Evolutionary conservation across 345 rosid genomes (phyloP), one percentile per base, ranked within the genome.

Genomic region (Hibiscus trionum): DNA sequence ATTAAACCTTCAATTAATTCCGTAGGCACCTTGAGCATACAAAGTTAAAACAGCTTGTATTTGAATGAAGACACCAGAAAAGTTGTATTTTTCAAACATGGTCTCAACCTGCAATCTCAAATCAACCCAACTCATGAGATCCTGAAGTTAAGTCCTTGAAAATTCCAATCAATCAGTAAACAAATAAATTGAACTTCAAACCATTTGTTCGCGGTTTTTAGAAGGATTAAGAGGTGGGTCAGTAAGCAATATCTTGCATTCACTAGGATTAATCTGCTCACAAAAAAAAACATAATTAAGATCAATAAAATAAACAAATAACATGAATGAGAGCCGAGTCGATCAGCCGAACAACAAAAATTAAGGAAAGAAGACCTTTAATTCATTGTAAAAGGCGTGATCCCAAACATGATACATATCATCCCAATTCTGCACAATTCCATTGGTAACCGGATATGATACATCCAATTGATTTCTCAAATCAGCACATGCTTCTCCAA

Each of bases 401-500:
- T 91, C 89, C 97, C 98, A 94, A 19, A 94, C 96, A 68, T 94
- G 95, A 52, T 88, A 90, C 98, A 94, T 91, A 77, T 94, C 97
- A 60, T 94, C 97, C 98, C 98, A 91, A 76, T 90, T 90, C 82
- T 94, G 97, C 69, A 94, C 87, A 26, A 91, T 94, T 61, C 98
- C 98, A 66, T 94, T 94, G 80, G 86, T 87, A n/a, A 94, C 98
- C n/a, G 98, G 97, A 86, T 94, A 94, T 3, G 90, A 86, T 75
- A 94, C 84, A 75, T 91, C 94, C 72, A 94, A 75, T 17, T 94
- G 97, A 88, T 94, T 93, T 83, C 96, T 80, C 76, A 91, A 84
- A 69, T 82, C 91, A 31, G 93, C 89, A 70, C 97, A 90, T 17
- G 88, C 80, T 77, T 87, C 98, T 77, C 98, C 98, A 37, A 94